A percentile compares a stretch with the other conserved stretches of the same genome.
Conservation (phyloP, 768 basidiomycete species). For the Xerocomellus amylosporus region DNA sequence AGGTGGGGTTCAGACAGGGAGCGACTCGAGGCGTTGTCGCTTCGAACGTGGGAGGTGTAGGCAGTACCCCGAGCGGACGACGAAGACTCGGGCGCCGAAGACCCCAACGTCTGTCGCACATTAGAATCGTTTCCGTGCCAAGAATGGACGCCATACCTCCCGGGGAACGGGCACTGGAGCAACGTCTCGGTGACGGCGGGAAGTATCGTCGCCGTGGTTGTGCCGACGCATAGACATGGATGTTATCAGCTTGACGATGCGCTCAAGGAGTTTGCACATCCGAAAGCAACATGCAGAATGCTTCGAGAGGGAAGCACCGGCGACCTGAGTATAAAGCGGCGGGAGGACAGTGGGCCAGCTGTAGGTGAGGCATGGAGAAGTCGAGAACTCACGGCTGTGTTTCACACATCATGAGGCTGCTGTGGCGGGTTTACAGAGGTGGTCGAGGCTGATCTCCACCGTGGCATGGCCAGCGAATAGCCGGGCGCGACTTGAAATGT, state of each 20-base stretch:
- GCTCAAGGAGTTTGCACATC: slow-evolving; percentile 13
- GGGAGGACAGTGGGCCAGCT: slow-evolving; percentile 8
- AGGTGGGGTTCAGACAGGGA: background rate
- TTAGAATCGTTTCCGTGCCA: background rate
- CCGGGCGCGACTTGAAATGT: too few species aligned
- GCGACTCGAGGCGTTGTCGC: background rate
- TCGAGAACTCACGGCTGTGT: background rate
- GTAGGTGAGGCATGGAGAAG: background rate
- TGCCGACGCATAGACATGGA: slow-evolving; percentile 9
- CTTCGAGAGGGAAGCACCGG: background rate
- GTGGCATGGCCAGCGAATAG: too few species aligned
- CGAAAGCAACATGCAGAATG: slow-evolving; percentile 8
- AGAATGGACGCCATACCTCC: slow-evolving; percentile 8
- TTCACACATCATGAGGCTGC: slow-evolving; percentile 11
- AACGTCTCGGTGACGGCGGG: background rate
- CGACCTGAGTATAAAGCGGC: slow-evolving; percentile 6
- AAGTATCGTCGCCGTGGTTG: background rate
- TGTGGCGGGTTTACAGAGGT: background rate
- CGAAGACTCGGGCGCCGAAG: background rate
- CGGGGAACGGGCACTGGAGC: background rate
- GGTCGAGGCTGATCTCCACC: too few species aligned
- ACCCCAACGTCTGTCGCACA: background rate
- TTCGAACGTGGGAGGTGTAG: background rate
- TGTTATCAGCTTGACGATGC: slow-evolving; percentile 7
- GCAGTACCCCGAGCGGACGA: background rate